Percentiles rank a stretch among this genome's conserved stretches.
Evolutionary conservation across 2,329 filamentous ascomycete species (phyloP).

Genomic region (Fusarium pininemorale): DNA sequence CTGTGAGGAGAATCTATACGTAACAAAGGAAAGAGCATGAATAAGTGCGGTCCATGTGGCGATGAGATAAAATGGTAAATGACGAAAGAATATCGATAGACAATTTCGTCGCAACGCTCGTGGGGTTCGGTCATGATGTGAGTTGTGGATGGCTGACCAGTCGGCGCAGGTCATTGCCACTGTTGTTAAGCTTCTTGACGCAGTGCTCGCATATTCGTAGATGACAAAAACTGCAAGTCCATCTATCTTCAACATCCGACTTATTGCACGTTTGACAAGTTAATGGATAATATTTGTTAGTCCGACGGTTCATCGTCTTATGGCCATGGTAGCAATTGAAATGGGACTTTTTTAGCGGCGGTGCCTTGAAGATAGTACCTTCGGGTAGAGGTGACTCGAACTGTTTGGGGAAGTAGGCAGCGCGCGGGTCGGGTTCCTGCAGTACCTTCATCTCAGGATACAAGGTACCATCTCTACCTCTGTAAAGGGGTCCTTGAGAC

Average conservation of each 20-base stretch:
- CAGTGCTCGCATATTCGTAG: slow-evolving; percentile 63
- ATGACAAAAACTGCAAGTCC: slow-evolving; percentile 60
- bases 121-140: background rate
- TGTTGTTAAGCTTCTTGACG: slow-evolving; percentile 51
- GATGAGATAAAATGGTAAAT: slow-evolving; percentile 4
- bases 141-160: slow-evolving; percentile 48
- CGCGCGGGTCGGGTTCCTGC: slow-evolving; percentile 48
- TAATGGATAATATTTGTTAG: slow-evolving; percentile 60
- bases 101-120: background rate
- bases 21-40: slow-evolving; percentile 29
- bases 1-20: slow-evolving; percentile 23
- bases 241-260: slow-evolving; percentile 56
- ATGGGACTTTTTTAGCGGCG: slow-evolving; percentile 55
- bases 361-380: slow-evolving; percentile 53
- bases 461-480: slow-evolving; percentile 51
- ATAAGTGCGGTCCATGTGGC: background rate
- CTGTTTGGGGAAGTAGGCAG: slow-evolving; percentile 51
- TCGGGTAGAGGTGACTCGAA: slow-evolving; percentile 41
- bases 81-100: background rate
- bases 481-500: slow-evolving; percentile 48
- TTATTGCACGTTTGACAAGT: slow-evolving; percentile 63
- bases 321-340: slow-evolving; percentile 60
- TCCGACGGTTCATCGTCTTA: slow-evolving; percentile 56
- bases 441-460: slow-evolving; percentile 54
- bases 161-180: slow-evolving; percentile 54